Conservation (phyloP, 2,329 filamentous ascomycete genomes). For the Boeremia lycopersici region DNA sequence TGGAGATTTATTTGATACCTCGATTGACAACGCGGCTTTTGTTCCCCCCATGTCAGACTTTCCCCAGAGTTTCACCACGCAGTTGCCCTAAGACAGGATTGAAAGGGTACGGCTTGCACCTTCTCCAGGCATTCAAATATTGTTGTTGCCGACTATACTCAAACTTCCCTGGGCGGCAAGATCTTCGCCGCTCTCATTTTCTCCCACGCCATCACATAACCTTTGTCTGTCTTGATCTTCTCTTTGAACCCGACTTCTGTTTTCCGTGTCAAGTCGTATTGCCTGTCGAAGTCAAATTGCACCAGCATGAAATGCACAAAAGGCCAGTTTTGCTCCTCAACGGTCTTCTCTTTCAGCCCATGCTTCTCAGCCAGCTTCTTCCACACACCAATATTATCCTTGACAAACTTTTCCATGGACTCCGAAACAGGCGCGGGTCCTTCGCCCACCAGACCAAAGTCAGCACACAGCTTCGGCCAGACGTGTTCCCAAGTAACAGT, state of each 20-base stretch:
- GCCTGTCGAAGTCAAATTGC: slow-evolving; percentile 53
- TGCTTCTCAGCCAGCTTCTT: slow-evolving; percentile 27
- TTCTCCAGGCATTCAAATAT: not conserved
- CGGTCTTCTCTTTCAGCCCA: slow-evolving; percentile 47
- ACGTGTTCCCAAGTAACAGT: slow-evolving; percentile 49
- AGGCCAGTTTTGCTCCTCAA: slow-evolving; percentile 45
- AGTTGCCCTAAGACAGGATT: not conserved
- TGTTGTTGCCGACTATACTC: not conserved
- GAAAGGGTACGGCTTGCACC: not conserved
- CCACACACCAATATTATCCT: slow-evolving; percentile 34
- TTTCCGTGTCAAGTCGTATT: slow-evolving; percentile 54
- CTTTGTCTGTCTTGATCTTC: slow-evolving; percentile 46
- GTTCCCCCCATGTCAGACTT: not conserved
- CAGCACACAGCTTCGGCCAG: slow-evolving; percentile 54
- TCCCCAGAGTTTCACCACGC: not conserved
- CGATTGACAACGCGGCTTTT: not conserved
- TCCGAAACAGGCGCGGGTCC: slow-evolving; percentile 23
- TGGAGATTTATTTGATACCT: slow-evolving; percentile 4
- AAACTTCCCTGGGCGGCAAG: not conserved
- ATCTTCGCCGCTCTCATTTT: slow-evolving; percentile 52
- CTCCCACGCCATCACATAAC: slow-evolving; percentile 54
- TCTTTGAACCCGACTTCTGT: slow-evolving; percentile 50
- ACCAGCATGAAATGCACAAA: slow-evolving; percentile 54
- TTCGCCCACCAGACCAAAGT: slow-evolving; percentile 53
- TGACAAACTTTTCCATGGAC: slow-evolving; percentile 38